Percentiles rank a stretch among this genome's conserved stretches.
Evolutionary conservation across 2,329 filamentous ascomycete genomes (phyloP).

Genomic region (Penicillium sp.): DNA sequence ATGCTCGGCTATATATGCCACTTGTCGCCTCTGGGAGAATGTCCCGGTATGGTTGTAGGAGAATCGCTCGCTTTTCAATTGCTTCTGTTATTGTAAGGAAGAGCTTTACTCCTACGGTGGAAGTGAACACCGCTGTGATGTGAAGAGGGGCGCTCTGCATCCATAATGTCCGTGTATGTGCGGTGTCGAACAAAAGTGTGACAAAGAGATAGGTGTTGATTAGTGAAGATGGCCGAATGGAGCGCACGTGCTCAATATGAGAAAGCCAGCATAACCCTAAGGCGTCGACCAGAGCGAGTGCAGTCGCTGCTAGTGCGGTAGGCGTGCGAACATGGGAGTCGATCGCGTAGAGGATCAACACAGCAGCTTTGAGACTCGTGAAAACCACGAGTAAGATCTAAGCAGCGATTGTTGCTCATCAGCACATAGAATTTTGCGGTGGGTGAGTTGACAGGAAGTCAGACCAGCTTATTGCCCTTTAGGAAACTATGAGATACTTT

Average conservation of each 20-base stretch:
- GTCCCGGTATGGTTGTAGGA: conserved; percentile 34
- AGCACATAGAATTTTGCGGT: no score
- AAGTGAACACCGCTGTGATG: conserved; percentile 36
- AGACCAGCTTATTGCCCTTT: background rate
- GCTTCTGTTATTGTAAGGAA: conserved; percentile 35
- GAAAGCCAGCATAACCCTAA: background rate
- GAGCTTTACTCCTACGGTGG: conserved; percentile 32
- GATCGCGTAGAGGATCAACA: no score
- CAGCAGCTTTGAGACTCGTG: background rate
- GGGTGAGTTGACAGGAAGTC: no score
- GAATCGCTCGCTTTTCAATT: conserved; percentile 39
- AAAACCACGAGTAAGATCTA: no score
- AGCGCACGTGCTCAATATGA: conserved; percentile 5
- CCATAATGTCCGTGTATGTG: background rate
- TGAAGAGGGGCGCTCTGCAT: background rate
- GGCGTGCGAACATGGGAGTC: no score
- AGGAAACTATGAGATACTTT: background rate
- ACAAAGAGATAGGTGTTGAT: conserved; percentile 8
- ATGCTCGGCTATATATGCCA: conserved; percentile 43
- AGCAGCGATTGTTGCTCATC: no score
- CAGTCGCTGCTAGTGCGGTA: background rate
- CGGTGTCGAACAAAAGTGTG: conserved; percentile 8
- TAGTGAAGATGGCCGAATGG: conserved; percentile 5
- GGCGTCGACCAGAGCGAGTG: background rate
- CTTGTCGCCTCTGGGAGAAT: conserved; percentile 51